Percentiles rank a stretch among this genome's conserved stretches.
Evolutionary conservation across 2,329 filamentous ascomycete genomes (phyloP).

Genomic region (Tolypocladium inflatum): DNA sequence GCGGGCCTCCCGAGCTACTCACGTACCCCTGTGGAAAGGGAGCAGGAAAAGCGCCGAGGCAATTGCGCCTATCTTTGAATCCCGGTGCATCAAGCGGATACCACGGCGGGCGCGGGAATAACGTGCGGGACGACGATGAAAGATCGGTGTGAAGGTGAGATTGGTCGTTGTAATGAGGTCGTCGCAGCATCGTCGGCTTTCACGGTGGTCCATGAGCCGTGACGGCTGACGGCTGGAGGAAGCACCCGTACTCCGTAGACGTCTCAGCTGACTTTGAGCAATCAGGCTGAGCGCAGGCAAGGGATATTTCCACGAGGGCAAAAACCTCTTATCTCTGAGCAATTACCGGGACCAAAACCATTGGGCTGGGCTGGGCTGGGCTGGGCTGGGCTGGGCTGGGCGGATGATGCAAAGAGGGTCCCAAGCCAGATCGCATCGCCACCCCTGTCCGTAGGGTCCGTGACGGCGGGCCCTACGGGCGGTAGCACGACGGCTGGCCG

Average conservation of each 20-base stretch:
- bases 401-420: neutral
- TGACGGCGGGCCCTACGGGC: neutral
- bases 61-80: constrained; percentile 1
- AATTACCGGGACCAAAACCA: neutral
- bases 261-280: neutral
- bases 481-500: neutral
- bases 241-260: neutral
- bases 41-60: constrained; percentile 7
- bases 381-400: neutral
- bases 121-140: neutral
- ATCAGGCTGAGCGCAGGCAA: neutral
- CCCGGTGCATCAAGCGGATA: neutral
- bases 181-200: neutral
- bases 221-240: neutral
- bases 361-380: neutral
- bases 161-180: neutral
- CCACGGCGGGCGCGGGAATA: neutral
- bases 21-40: neutral
- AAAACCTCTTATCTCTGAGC: neutral
- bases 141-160: neutral
- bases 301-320: neutral
- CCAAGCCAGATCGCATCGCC: neutral
- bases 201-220: neutral
- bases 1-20: neutral
- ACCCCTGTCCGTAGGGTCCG: neutral